Conservation (phyloP, 2,329 filamentous ascomycete genomes). For the Epichloe coenophiala region DNA sequence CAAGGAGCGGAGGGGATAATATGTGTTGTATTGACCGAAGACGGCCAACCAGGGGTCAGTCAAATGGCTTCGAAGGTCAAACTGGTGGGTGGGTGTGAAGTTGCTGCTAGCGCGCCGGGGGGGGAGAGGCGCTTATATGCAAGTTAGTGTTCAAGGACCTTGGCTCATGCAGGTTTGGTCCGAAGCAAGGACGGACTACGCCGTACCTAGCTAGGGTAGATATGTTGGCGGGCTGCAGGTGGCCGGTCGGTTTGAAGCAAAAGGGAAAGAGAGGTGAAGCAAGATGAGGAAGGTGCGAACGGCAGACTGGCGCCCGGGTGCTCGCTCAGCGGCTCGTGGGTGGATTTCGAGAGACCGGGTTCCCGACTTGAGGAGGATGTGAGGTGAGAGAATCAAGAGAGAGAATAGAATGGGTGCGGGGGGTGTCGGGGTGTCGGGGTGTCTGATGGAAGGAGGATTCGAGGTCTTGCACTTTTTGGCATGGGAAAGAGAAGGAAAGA, state of each 20-base stretch:
- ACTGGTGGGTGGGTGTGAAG: neutral
- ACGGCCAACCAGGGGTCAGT: neutral
- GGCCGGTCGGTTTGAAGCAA: neutral
- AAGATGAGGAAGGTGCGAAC: neutral
- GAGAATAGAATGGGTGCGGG: neutral
- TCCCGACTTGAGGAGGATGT: neutral
- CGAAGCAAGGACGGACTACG: neutral
- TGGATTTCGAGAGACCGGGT: neutral
- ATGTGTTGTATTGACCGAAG: neutral
- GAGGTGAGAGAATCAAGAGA: neutral
- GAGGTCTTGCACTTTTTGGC: neutral
- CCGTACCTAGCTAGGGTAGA: neutral
- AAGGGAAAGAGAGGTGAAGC: neutral
- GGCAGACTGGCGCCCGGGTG: neutral
- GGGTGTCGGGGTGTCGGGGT: neutral
- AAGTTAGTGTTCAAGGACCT: too few species aligned
- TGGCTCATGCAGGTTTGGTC: too few species aligned
- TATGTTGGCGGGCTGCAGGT: neutral
- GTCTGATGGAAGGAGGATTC: too few species aligned
- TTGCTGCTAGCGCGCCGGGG: neutral
- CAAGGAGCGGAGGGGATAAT: neutral
- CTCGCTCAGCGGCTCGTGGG: neutral
- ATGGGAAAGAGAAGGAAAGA: too few species aligned
- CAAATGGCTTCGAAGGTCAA: neutral
- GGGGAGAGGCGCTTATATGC: neutral